Evolutionary conservation across 257 asterid species (phyloP).

Genomic region (Solanum sitiens): DNA sequence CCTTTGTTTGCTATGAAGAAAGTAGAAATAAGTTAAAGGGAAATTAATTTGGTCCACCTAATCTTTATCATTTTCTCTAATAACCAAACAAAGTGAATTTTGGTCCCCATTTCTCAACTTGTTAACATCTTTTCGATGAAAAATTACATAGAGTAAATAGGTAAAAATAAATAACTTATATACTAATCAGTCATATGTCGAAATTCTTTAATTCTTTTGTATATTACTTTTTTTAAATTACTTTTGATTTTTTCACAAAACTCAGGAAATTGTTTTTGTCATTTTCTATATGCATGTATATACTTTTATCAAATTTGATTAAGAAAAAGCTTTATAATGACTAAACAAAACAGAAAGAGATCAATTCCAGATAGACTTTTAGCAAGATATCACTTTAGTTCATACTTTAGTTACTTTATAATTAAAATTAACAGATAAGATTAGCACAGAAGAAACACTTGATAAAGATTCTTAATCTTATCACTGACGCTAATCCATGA

Average conservation of each 20-base stretch:
- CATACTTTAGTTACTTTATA: background rate
- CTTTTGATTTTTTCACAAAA: background rate
- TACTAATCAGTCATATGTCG: background rate
- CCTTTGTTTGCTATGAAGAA: background rate
- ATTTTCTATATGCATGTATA: background rate
- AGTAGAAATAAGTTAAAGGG: background rate
- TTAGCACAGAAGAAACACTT: constrained; percentile 3
- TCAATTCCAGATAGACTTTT: background rate
- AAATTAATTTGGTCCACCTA: background rate
- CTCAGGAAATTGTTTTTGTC: background rate
- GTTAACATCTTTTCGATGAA: background rate
- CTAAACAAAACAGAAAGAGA: background rate
- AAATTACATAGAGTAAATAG: background rate
- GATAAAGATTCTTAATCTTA: background rate
- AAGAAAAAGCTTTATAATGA: background rate
- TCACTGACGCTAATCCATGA: constrained; percentile 26
- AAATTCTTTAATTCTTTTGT: background rate
- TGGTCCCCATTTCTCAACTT: background rate
- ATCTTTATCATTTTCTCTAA: background rate
- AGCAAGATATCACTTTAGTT: background rate
- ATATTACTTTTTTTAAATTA: background rate
- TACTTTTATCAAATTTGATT: background rate
- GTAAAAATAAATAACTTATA: background rate
- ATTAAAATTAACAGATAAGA: constrained; percentile 24
- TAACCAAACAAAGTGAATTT: background rate